Conservation (phyloP, 2,329 filamentous ascomycete species). For the Aspergillus sp. region DNA sequence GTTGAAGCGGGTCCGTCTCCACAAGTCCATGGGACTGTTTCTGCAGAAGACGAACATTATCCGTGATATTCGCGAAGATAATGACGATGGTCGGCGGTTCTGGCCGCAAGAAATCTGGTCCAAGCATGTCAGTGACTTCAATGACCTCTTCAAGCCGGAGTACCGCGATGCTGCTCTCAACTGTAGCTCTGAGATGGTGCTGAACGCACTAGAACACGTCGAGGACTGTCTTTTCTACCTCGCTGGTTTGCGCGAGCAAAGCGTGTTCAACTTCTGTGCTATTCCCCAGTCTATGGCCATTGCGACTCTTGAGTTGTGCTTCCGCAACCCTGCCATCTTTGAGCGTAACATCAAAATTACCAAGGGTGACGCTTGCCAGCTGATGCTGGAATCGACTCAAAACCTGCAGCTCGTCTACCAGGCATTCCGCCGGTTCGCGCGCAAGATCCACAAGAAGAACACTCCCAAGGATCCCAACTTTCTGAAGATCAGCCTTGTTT, state of each 20-base stretch:
- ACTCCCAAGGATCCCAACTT: conserved; percentile 88
- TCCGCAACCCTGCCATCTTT: conserved; percentile 83
- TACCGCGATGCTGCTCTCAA: conserved; percentile 69
- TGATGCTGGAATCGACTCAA: conserved; percentile 90
- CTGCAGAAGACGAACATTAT: conserved; percentile 99
- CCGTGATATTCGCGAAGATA: conserved; percentile 86
- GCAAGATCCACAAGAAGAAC: conserved; percentile 86
- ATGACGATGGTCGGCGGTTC: conserved; percentile 78
- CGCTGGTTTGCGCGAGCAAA: conserved; percentile 88
- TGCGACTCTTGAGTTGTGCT: conserved; percentile 82
- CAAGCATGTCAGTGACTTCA: conserved; percentile 83
- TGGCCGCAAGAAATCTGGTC: conserved; percentile 97
- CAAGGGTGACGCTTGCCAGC: conserved; percentile 81
- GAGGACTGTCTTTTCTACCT: conserved; percentile 98
- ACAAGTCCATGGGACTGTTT: conserved; percentile 95
- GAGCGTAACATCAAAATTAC: conserved; percentile 90
- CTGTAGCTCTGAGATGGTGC: conserved; percentile 87
- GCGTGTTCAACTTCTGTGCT: conserved; percentile 96
- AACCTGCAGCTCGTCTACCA: conserved; percentile 75
- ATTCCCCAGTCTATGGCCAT: conserved; percentile 98
- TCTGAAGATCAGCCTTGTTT: conserved; percentile 81
- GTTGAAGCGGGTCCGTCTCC: conserved; percentile 66
- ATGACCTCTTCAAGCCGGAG: conserved; percentile 78
- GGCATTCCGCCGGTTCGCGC: conserved; percentile 68
- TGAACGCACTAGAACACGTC: conserved; percentile 75